These are phyloP conservation scores for Elongisporangium anandrum DNA, from an alignment of 352 stramenopile species.

Conservation along the genomic window DNA sequence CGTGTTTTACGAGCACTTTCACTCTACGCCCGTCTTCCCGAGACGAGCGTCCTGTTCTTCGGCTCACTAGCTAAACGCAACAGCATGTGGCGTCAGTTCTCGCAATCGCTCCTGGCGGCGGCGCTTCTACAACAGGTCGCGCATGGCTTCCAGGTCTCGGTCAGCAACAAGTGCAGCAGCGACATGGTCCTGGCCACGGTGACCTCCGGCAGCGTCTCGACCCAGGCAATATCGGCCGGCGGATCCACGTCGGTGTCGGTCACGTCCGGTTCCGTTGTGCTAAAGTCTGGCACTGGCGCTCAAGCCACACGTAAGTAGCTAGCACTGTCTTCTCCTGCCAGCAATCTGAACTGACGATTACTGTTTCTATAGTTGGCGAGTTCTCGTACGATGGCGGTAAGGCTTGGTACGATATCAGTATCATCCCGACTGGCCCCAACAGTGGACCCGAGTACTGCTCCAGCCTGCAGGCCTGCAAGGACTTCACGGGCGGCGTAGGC, in stretches of 20 bases:
- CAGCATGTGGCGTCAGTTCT: conserved; percentile 33
- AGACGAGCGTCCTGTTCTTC: no score
- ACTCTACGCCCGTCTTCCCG: no score
- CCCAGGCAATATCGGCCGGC: conserved; percentile 24
- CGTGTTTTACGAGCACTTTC: no score
- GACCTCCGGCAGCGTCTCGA: conserved; percentile 16
- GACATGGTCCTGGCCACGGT: conserved; percentile 41
- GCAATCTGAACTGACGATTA: neutral
- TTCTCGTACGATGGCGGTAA: conserved; percentile 51
- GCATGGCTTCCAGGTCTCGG: conserved; percentile 40
- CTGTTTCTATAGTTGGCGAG: conserved; percentile 39
- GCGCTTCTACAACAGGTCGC: conserved; percentile 23
- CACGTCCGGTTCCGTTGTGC: conserved; percentile 27
- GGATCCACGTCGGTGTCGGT: conserved; percentile 27
- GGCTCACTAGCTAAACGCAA: neutral
- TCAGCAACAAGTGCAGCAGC: conserved; percentile 53
- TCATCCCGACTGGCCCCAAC: conserved; percentile 62
- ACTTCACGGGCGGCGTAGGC: conserved; percentile 47
- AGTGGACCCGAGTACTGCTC: conserved; percentile 54
- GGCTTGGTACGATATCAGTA: conserved; percentile 71
- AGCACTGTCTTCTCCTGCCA: neutral
- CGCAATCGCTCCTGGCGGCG: conserved; percentile 18
- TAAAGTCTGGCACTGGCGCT: conserved; percentile 42
- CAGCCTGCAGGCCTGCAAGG: conserved; percentile 49
- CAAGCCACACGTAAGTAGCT: conserved; percentile 53